Evolutionary conservation across 1,284 basidiomycete genomes (phyloP).

Genomic region (Marasmius tenuissimus): DNA sequence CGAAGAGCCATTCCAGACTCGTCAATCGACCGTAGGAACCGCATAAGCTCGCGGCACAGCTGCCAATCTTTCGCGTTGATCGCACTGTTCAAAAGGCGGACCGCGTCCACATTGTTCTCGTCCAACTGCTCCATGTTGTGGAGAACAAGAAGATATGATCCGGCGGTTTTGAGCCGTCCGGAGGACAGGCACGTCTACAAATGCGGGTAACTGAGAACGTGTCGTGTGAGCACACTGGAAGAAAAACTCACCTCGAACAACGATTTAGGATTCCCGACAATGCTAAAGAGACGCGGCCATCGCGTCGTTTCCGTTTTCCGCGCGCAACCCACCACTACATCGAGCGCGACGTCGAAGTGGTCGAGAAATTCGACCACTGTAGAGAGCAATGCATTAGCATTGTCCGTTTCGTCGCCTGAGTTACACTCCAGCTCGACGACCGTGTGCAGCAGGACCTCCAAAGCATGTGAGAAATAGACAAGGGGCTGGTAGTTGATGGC

Average conservation of each 20-base stretch:
- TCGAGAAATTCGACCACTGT: conserved; percentile 89
- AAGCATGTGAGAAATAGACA: conserved; percentile 91
- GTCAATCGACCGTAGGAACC: conserved; percentile 92
- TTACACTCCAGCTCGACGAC: conserved; percentile 89
- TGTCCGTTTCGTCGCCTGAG: conserved; percentile 26
- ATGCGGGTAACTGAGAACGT: conserved; percentile 1
- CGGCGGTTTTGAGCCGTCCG: conserved; percentile 84
- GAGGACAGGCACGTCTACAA: conserved; percentile 73
- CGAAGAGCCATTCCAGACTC: conserved; percentile 76
- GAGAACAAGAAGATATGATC: conserved; percentile 90
- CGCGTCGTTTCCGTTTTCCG: conserved; percentile 94
- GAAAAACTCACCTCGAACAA: conserved; percentile 78
- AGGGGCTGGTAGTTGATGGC: conserved; percentile 87
- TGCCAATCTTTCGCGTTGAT: conserved; percentile 77
- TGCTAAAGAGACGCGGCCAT: conserved; percentile 87
- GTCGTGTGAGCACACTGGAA: not conserved
- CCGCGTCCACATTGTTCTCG: conserved; percentile 76
- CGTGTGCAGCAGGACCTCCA: conserved; percentile 93
- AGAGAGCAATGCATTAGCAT: conserved; percentile 51
- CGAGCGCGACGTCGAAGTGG: conserved; percentile 87
- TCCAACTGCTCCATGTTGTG: conserved; percentile 92
- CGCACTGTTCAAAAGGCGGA: conserved; percentile 75
- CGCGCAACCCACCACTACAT: conserved; percentile 95
- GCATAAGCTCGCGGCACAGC: conserved; percentile 82
- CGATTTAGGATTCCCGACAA: conserved; percentile 86